Conservation (phyloP, 2,329 filamentous ascomycete genomes). For the Epichloe coenophiala region DNA sequence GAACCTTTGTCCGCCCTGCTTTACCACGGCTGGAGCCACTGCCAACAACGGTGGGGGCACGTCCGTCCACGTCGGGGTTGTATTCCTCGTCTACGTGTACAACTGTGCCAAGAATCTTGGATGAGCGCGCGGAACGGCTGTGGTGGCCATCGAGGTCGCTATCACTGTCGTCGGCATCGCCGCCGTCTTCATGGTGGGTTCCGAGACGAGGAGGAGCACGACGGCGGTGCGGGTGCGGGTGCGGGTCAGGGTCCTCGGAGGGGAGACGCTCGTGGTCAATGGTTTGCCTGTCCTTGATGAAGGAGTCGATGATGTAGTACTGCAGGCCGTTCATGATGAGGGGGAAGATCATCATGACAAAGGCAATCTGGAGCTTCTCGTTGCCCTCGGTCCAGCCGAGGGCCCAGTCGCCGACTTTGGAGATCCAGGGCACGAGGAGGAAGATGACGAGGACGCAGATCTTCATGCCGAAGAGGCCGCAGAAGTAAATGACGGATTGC, state of each 20-base stretch:
- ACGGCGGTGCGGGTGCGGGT: too few relatives aligned
- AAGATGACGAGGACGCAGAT: constrained; percentile 88
- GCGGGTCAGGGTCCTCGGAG: constrained; percentile 20
- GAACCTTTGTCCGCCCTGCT: constrained; percentile 11
- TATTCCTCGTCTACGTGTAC: constrained; percentile 19
- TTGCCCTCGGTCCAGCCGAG: constrained; percentile 94
- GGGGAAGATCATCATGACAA: constrained; percentile 99
- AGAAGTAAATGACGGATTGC: constrained; percentile 90
- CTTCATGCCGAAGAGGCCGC: constrained; percentile 93
- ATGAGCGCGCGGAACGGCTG: constrained; percentile 1
- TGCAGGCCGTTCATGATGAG: constrained; percentile 95
- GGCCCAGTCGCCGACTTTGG: constrained; percentile 89
- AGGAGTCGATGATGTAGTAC: constrained; percentile 97
- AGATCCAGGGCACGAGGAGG: constrained; percentile 78
- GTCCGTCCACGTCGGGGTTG: constrained; percentile 27
- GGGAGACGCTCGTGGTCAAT: constrained; percentile 21
- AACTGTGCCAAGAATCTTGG: constrained; percentile 3
- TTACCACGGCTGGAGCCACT: constrained; percentile 22
- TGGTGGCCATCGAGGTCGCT: constrained; percentile 8
- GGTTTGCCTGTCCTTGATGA: constrained; percentile 59
- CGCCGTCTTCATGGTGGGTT: constrained; percentile 11
- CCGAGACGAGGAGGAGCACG: not conserved
- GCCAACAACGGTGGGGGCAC: constrained; percentile 24
- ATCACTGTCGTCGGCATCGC: constrained; percentile 12
- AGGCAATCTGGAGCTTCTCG: constrained; percentile 80